Evolutionary conservation across 495 filamentous ascomycete species (phyloP).

Genomic region (Lentithecium fluviatile): DNA sequence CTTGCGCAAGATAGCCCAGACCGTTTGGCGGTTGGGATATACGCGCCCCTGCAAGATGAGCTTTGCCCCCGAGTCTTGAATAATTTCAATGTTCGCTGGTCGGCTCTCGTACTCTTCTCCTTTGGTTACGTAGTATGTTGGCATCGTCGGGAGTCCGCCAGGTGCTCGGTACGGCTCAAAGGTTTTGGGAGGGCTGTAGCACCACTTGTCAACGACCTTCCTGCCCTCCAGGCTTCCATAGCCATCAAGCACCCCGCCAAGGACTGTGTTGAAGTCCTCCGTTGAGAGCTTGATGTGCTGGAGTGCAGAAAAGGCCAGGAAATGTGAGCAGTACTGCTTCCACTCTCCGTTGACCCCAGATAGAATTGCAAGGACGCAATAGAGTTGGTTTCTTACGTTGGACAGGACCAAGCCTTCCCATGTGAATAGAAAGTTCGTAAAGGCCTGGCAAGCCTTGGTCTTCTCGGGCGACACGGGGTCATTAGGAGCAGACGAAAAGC

Average conservation of each 20-base stretch:
- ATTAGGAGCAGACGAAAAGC: slow-evolving; percentile 7
- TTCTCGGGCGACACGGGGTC: not conserved
- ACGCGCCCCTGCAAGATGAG: slow-evolving; percentile 27
- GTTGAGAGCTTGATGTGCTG: slow-evolving; percentile 17
- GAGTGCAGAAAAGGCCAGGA: slow-evolving; percentile 11
- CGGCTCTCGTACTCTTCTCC: slow-evolving; percentile 23
- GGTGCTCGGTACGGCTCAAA: slow-evolving; percentile 27
- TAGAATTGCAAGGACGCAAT: slow-evolving; percentile 26
- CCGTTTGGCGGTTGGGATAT: slow-evolving; percentile 23
- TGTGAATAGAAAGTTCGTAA: slow-evolving; percentile 21
- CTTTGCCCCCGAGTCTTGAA: slow-evolving; percentile 6
- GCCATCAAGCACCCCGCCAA: slow-evolving; percentile 26
- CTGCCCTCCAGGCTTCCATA: slow-evolving; percentile 28
- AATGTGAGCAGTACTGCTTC: slow-evolving; percentile 19
- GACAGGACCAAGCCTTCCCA: slow-evolving; percentile 25
- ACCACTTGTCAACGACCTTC: slow-evolving; percentile 31
- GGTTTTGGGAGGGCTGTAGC: slow-evolving; percentile 14
- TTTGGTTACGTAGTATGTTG: slow-evolving; percentile 17
- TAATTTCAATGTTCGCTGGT: slow-evolving; percentile 28
- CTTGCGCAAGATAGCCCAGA: slow-evolving; percentile 24
- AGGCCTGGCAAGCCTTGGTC: slow-evolving; percentile 3
- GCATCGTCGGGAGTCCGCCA: slow-evolving; percentile 31
- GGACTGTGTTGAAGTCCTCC: slow-evolving; percentile 29
- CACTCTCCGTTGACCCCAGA: slow-evolving; percentile 22
- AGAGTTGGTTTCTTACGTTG: slow-evolving; percentile 15